Evolutionary conservation across 768 basidiomycete species (phyloP).

Genomic region (Ramaria sp.): DNA sequence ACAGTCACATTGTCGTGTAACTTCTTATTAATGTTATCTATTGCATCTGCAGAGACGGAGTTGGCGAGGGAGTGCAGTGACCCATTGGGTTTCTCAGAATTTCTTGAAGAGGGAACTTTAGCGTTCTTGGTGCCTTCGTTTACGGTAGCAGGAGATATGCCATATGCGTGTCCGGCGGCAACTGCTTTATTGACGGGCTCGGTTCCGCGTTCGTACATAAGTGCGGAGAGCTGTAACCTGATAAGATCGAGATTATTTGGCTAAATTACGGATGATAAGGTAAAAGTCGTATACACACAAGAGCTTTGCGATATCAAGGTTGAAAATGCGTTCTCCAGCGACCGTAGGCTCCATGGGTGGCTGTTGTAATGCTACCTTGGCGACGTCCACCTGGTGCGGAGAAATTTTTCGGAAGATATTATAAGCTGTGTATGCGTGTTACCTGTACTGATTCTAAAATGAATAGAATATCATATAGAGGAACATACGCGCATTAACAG

Average conservation of each 20-base stretch:
- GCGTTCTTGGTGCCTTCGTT: no score
- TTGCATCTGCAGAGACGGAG: no score
- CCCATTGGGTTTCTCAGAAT: no score
- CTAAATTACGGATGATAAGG: background rate
- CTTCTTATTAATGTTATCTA: no score
- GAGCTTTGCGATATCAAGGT: conserved; percentile 14
- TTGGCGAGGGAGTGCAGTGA: no score
- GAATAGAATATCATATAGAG: no score
- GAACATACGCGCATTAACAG: no score
- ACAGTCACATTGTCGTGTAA: no score
- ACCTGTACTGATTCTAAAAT: background rate
- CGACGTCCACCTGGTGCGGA: background rate
- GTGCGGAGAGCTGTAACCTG: conserved; percentile 13
- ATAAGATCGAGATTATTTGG: background rate
- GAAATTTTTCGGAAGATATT: background rate
- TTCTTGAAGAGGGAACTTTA: no score
- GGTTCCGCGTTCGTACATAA: conserved; percentile 13
- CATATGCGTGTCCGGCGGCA: background rate
- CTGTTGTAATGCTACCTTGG: background rate
- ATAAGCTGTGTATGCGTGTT: background rate
- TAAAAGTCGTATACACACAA: conserved; percentile 6
- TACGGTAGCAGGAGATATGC: background rate
- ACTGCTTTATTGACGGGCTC: background rate
- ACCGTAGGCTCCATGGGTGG: background rate
- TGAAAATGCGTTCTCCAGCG: conserved; percentile 1